Evolutionary conservation across 2,329 filamentous ascomycete genomes (phyloP), one percentile per base, ranked within the genome.

Genomic region (Graphiopsis chlorocephala): DNA sequence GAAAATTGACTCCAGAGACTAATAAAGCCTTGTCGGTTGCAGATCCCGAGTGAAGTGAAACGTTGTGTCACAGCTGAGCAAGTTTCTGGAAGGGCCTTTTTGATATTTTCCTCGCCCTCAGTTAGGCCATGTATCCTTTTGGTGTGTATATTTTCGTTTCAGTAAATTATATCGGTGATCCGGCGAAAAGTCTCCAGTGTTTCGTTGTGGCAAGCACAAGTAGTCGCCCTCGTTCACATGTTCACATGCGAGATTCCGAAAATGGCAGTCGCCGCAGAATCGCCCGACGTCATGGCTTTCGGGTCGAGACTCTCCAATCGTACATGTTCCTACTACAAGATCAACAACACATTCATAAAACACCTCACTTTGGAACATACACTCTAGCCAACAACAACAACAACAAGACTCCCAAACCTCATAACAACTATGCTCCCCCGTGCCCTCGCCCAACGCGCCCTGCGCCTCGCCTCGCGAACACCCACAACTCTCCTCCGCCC

Each of bases 351-450:
- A 38, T 15, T 38, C 14, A 35, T 4, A 15, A 35, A 2, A 38
- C 35, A n/a, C 17, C n/a, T n/a, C n/a, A 17, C 35, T 38, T 15
- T 38, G 35, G 15, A 12, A 38, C 35, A 7, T 7, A 42, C 38
- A 17, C 25, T 25, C n/a, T 5, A 56, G 8, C 23, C 12, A 56
- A 35, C 15, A 15, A 35, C 12, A 56, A 35, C 15, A 0, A 35
- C 28, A 28, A 14, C 50, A 26, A 25, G 48, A 31, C 17, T 26
- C 10, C 26, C 17, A 31, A 29, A n/a, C 15, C 14, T n/a, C 17
- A 48, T 7, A n/a, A 14, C 53, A 35, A 52, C 14, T 7, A 73
- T 73, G 72, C 65, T 70, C 11, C 26, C 68, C 15, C 61, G 71
- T 65, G 63, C 65, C 17, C 57, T 69, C 50, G 64, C 67, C 42